Evolutionary conservation across 805 yeast genomes (phyloP), one percentile per base, ranked within the genome.

Genomic region (Spathaspora gorwiae): DNA sequence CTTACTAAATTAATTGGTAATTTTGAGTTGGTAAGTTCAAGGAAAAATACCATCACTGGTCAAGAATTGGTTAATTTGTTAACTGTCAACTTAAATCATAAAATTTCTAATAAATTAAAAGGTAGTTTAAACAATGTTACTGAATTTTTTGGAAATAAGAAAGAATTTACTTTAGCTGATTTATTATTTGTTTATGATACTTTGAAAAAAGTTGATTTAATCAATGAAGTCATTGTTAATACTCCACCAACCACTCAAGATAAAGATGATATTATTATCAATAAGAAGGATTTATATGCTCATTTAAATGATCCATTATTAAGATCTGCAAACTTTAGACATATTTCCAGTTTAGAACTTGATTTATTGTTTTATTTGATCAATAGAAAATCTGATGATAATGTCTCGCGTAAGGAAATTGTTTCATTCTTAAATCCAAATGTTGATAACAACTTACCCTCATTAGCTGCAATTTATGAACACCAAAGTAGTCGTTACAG

Each of bases 361-460:
- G 71, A 72, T 51, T 58, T 72, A 49, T 59, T 72, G 46, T 72
- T 68, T 52, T 62, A 63, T 47, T 62, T 72, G 50, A 70, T 71
- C 48, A 63, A 68, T 53, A 42, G 47, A 35, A 58, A 66, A 46
- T 51, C 58, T 39, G 69, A 64, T 45, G 71, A 71, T 47, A 57
- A 62, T 37, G 73, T 72, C 39, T 59, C 72, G 12, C 60, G 76
- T 54, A 64, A 62, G 49, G 74, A 70, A 44, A 60, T 72, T 53
- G 68, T 72, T 48, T 63, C 70, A 9, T 62, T 62, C 45, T 79
- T 86, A 54, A 82, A 92, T 42, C 88, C 92, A 51, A 68, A 66
- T 54, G 69, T 64, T 53, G 53, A 58, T 47, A 68, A 68, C 53
- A 70, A 70, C 51, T 50, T 57, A 36, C 57, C 59, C 14, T 58